Evolutionary conservation across 495 filamentous ascomycete species (phyloP), one percentile per base, ranked within the genome.

Genomic region (Barbatosphaeria neglecta): DNA sequence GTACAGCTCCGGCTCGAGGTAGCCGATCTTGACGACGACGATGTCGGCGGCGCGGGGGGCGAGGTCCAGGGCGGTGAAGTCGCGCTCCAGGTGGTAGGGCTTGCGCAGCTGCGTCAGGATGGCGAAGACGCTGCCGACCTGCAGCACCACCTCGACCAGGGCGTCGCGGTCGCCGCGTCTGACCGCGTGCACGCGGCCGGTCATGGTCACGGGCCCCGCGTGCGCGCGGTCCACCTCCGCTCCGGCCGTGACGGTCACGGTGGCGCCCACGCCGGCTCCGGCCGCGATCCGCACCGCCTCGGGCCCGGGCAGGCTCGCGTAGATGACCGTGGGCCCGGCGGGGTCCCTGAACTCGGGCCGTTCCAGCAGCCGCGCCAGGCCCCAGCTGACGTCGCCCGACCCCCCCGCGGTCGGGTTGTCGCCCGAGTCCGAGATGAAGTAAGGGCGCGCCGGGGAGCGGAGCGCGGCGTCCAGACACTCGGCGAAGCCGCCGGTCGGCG

Each of bases 11-110:
- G 76, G 76, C 51, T 80, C 75, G 10, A 80, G 52, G 48, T 78
- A 80, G 17, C 76, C 75, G 42, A 80, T 80, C 58, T 80, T 80
- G 6, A 78, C 73, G 16, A 80, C 66, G 11, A 80, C 73, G 15
- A 80, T 68, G 47, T 75, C 70, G 9, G 68, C 62, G 4, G 58
- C 51, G 1, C 74, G 69, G 10, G 74, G 73, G 1, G 48, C 23
- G 0, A 80, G 63, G 45, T 72, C 45, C 3, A 78, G 63, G 17
- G 68, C 66, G 1, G 64, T 74, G 46, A 78, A 80, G 46, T 80
- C 76, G 24, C 55, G 58, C 47, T 80, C 74, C 25, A 68, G 65
- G 41, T 80, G 76, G 47, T 77, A 78, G 5, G 76, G 76, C 49
- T 78, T 80, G 24, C 76, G 73, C 11, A 74, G 58, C 48, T 75